Base-by-base conservation (phyloP, 2,329 filamentous ascomycete genomes). In the Didymella keratinophila region DNA sequence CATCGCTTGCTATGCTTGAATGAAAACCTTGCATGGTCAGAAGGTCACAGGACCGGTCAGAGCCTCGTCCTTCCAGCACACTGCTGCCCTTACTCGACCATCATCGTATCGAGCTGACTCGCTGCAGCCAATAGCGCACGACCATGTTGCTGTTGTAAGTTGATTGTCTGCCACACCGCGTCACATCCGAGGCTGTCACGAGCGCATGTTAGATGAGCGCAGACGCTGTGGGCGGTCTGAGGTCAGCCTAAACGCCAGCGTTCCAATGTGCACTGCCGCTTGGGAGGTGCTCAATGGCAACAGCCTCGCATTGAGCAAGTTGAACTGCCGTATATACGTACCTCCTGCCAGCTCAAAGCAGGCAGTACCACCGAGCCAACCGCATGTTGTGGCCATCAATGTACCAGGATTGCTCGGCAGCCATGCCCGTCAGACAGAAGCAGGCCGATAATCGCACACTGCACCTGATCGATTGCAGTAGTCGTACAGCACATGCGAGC, bases 121-220 rank as follows among this genome's bases (percentile, higher is more conserved):
- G 50, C 51, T 51, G 62, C 65, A 58, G 61, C 71, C 71, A 72
- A 73, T 72, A 61, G 65, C 62, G 58, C 50, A 60, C 27, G 41
- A 11, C 39, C 49, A 59, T 54, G 59, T 62, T 62, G 52, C 60
- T 55, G 65, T 69, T 66, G 64, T 68, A 61, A 52, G 67, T 75
- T 73, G 66, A 74, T 74, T 75, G 71, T 68, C 62, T 72, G 67
- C 71, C 72, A 74, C 71, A 75, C 72, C 67, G 65, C 67, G 68
- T 61, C 61, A 63, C 61, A 44, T 53, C 61, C 60, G 46, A 65
- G 43, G 54, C 61, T 54, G 66, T 68, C 66, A 69, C 67, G 63
- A 66, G 68, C 58, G n/a, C 62, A 61, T 37, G 34, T 60, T 63
- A 61, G 49, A 64, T 64, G 64, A 61, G 60, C 52, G 63, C 66